Evolutionary conservation across 2,329 filamentous ascomycete species (phyloP), one percentile per base, ranked within the genome.

Genomic region (Paecilomyces sp.): DNA sequence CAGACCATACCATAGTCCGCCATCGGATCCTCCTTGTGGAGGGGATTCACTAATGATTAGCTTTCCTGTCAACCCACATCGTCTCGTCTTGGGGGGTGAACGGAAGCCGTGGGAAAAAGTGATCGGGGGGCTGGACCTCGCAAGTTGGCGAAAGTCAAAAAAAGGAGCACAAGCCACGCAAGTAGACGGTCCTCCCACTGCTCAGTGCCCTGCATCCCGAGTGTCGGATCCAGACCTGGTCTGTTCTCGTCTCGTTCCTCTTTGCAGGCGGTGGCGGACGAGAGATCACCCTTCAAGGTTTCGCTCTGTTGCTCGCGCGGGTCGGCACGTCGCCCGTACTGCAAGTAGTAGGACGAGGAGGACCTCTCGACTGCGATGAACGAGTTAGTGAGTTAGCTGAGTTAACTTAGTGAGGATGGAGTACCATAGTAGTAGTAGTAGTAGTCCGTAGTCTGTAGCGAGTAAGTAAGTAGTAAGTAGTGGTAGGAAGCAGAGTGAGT

Each of bases 41-140:
- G 41, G 41, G 36, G 41, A 47, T 47, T 47, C 41, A 47, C 41
- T 47, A 47, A 47, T 47, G 41, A 47, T 85, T 62, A 58, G 61
- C 58, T 54, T 59, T 55, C 12, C 58, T 53, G 53, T 59, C 53
- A 60, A 47, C 58, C 62, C 60, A 61, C 60, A 60, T 65, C 59
- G 63, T 64, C 60, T 64, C 59, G 61, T 62, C 59, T 53, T 53
- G 50, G 30, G 25, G 30, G 54, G 28, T 22, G 51, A 50, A 51
- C 30, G 47, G 57, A 54, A 53, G 41, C 36, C 33, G 25, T 53
- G 56, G 47, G 56, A 53, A 41, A 31, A 57, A 22, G 56, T 31
- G 41, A 47, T 47, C 41, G 41, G 41, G 41, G 36, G 41, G 41
- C 41, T 47, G 41, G 41, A 47, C n/a, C 31, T 22, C 55, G 15